A percentile compares a stretch with the other conserved stretches of the same genome.
Evolutionary conservation across 2,329 filamentous ascomycete genomes (phyloP).

Genomic region (Aspergillus novoparasiticus): DNA sequence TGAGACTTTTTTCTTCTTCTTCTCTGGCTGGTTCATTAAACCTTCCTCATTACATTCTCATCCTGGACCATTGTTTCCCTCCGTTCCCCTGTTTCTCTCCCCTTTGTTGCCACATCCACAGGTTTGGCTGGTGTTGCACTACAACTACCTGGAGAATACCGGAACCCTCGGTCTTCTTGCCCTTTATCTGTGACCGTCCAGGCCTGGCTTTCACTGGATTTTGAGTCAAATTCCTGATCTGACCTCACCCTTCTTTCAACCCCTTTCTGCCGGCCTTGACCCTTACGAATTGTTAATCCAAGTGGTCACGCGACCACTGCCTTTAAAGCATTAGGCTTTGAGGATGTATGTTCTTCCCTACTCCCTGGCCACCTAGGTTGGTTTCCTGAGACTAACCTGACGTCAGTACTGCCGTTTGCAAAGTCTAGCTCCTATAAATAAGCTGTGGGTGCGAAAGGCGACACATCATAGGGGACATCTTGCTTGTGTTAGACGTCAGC

Average conservation of each 20-base stretch:
- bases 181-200: too few relatives aligned
- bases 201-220: neutral
- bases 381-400: neutral
- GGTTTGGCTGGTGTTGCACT: neutral
- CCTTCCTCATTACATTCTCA: neutral
- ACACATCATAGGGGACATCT: too few relatives aligned
- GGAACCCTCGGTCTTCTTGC: neutral
- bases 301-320: neutral
- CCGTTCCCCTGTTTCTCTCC: neutral
- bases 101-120: neutral
- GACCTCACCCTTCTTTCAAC: neutral
- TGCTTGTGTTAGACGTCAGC: neutral
- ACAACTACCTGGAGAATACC: neutral
- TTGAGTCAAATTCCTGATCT: neutral
- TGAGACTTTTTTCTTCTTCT: neutral
- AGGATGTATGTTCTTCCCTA: neutral
- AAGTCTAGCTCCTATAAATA: too few relatives aligned
- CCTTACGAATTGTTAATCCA: neutral
- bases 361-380: neutral
- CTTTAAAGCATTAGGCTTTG: neutral
- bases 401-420: neutral
- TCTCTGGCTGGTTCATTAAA: conserved; percentile 1
- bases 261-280: too few relatives aligned
- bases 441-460: neutral
- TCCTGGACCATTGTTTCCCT: neutral